phyloP scores from a whole-genome alignment of 1,284 basidiomycete genomes.

The Fistulina hepatica region DNA sequence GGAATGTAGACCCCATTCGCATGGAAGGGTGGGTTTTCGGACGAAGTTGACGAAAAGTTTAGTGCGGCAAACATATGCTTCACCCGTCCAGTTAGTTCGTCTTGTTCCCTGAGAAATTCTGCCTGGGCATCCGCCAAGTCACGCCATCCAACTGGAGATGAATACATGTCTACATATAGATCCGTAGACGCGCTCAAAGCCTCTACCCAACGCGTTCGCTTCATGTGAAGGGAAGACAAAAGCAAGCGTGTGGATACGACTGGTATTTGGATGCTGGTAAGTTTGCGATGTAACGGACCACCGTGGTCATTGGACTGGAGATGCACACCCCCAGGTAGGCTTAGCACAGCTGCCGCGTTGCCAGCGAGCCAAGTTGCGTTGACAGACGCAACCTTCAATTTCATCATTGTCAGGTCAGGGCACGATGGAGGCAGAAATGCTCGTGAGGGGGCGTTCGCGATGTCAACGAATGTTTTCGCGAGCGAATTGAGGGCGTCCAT shows the following conservation, averaged over 20 bases:
- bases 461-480: slow-evolving; percentile 60
- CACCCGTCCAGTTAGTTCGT: slow-evolving; percentile 55
- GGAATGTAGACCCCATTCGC: slow-evolving; percentile 46
- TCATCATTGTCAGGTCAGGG: slow-evolving; percentile 61
- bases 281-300: slow-evolving; percentile 49
- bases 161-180: slow-evolving; percentile 58
- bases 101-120: slow-evolving; percentile 63
- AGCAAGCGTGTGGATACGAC: slow-evolving; percentile 34
- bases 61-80: slow-evolving; percentile 40
- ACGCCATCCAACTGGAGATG: slow-evolving; percentile 49
- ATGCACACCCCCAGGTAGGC: slow-evolving; percentile 48
- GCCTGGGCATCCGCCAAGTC: slow-evolving; percentile 44
- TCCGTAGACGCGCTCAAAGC: slow-evolving; percentile 48
- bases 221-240: slow-evolving; percentile 21
- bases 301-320: slow-evolving; percentile 68
- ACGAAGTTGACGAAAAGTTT: background rate
- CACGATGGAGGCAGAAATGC: slow-evolving; percentile 54
- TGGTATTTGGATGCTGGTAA: slow-evolving; percentile 47
- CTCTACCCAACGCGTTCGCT: no score
- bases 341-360: slow-evolving; percentile 43
- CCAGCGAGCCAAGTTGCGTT: slow-evolving; percentile 46
- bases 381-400: slow-evolving; percentile 41
- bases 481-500: slow-evolving; percentile 48
- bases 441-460: slow-evolving; percentile 68
- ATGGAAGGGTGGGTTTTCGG: slow-evolving; percentile 10